Evolutionary conservation across 2,329 filamentous ascomycete species (phyloP), one percentile per base, ranked within the genome.

Genomic region (Truncatella angustata): DNA sequence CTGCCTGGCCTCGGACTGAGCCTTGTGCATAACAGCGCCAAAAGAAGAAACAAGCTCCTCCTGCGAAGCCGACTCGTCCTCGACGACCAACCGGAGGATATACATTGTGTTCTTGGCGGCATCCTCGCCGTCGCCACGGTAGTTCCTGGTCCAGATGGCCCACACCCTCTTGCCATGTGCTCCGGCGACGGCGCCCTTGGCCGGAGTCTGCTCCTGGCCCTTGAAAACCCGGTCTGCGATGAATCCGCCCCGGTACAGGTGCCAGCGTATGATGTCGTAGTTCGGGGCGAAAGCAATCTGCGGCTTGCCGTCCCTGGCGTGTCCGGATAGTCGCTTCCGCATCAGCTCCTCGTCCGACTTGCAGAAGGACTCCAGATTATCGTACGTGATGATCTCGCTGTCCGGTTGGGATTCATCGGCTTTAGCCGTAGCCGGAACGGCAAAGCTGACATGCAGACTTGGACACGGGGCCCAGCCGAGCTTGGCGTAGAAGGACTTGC

Each of bases 161-260:
- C 88, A 93, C 18, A 90, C 75, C n/a, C 85, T 79, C 16, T 74
- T 74, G 9, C 77, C 78, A 5, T 70, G 60, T 28, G 72, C 66
- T 5, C 72, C 72, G 39, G 86, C 82, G 1, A 91, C 75, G 2
- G 88, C 90, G 12, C 92, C 92, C 63, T 88, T 87, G 50, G 88
- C 73, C 1, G 34, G 24, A 14, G 52, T 30, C 20, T 20, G 2
- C 78, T 16, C 49, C 21, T 44, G 21, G 14, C 35, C 49, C 26
- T 49, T 74, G 58, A 87, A 81, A 5, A 92, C 74, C 56, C 83
- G 79, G 50, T 79, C 76, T 4, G 80, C 81, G 63, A 93, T 86
- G 67, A 88, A 94, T 46, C 91, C 85, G 70, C 96, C 91, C 45
- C 93, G 84, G 53, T 85, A 83, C 66, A 90, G 83, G 68, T 93